Percentiles rank a stretch among this genome's conserved stretches.
These are phyloP conservation scores for Ceratobasidium sp. DNA, from an alignment of 1,284 basidiomycete genomes.

Conservation along the genomic window DNA sequence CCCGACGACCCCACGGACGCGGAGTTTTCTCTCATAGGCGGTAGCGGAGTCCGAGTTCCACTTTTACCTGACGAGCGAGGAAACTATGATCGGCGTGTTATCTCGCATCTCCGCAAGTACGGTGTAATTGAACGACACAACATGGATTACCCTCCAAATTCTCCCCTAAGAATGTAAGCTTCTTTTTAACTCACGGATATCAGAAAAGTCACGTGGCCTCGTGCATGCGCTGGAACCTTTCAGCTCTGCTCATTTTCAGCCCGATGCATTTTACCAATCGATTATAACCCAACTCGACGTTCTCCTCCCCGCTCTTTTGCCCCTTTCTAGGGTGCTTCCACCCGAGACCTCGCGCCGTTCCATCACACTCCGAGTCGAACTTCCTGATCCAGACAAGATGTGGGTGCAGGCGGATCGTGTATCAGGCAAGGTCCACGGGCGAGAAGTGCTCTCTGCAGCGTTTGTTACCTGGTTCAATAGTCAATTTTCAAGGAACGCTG, in stretches of 20 bases:
- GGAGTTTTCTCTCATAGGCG: too few species aligned
- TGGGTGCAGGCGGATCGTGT: background rate
- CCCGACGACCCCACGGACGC: too few species aligned
- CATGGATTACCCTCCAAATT: background rate
- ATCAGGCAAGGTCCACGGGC: conserved; percentile 16
- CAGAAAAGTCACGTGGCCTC: too few species aligned
- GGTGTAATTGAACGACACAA: background rate
- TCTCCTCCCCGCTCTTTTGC: background rate
- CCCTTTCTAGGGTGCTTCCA: background rate
- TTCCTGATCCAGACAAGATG: conserved; percentile 9
- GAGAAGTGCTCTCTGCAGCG: background rate
- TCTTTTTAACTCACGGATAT: too few species aligned
- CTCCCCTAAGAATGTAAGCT: conserved; percentile 7
- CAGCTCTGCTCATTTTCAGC: too few species aligned
- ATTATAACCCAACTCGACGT: conserved; percentile 14
- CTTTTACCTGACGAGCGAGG: background rate
- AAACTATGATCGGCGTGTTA: conserved; percentile 1
- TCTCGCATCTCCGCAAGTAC: background rate
- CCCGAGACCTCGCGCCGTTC: conserved; percentile 6
- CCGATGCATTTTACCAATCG: conserved; percentile 18
- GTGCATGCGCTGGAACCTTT: too few species aligned
- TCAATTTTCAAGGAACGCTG: background rate
- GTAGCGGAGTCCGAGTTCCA: conserved; percentile 16
- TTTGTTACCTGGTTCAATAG: background rate
- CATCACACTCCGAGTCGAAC: conserved; percentile 19